These are phyloP conservation scores for Plicaturopsis crispa DNA, from an alignment of 768 basidiomycete genomes.

Conservation along the genomic window DNA sequence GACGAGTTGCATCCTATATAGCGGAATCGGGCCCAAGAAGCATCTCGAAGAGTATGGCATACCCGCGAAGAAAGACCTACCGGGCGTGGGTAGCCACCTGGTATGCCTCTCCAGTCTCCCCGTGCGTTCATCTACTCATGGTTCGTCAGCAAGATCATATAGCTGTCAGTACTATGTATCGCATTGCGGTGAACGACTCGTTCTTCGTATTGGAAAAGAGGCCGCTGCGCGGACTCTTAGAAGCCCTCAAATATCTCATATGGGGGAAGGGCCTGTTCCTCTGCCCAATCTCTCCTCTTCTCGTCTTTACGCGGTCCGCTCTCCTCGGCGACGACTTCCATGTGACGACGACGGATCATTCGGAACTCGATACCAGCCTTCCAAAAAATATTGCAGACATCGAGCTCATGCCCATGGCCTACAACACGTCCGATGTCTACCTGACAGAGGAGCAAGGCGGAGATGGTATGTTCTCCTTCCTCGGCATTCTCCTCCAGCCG, in stretches of 20 bases:
- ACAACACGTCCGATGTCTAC: slow-evolving; percentile 6
- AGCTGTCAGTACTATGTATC: slow-evolving; percentile 23
- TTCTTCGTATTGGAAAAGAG: slow-evolving; percentile 17
- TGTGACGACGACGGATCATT: slow-evolving; percentile 1
- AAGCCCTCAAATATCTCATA: slow-evolving; percentile 24
- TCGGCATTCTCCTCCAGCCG: slow-evolving; percentile 17
- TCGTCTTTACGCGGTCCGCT: slow-evolving; percentile 21
- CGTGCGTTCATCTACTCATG: too few species aligned
- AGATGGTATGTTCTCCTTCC: slow-evolving; percentile 18
- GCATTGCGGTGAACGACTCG: slow-evolving; percentile 23
- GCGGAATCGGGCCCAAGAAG: slow-evolving; percentile 36
- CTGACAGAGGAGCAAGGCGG: slow-evolving; percentile 9
- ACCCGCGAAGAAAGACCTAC: slow-evolving; percentile 19
- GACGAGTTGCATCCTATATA: slow-evolving; percentile 3
- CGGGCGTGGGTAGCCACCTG: slow-evolving; percentile 25
- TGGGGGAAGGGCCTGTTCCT: slow-evolving; percentile 25
- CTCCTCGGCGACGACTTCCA: slow-evolving; percentile 16
- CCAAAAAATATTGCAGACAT: slow-evolving; percentile 27
- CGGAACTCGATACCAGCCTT: slow-evolving; percentile 12
- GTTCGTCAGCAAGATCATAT: slow-evolving; percentile 39
- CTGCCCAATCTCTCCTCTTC: slow-evolving; percentile 20
- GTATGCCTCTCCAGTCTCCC: too few species aligned
- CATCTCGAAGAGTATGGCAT: slow-evolving; percentile 23
- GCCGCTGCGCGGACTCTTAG: slow-evolving; percentile 19
- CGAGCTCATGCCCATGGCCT: slow-evolving; percentile 27